Base-by-base conservation (phyloP, 2,329 filamentous ascomycete species). In the Cyphellophora europaea region DNA sequence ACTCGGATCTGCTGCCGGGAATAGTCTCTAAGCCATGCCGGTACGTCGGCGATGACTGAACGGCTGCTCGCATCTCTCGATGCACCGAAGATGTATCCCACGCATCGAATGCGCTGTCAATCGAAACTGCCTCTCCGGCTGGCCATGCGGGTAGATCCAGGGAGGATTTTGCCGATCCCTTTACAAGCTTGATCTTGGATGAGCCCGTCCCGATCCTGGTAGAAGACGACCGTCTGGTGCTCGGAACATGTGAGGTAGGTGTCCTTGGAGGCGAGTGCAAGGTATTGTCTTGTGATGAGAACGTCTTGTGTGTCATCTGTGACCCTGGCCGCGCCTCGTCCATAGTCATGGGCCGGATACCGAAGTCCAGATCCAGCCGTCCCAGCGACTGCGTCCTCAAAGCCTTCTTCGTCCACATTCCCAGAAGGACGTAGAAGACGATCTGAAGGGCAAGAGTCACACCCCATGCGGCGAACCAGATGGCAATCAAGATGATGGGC, bases 1-100 rank as follows among this genome's bases (percentile, higher is more conserved):
- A 49, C 16, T 47, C 43, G 2, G 49, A 38, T 37, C 47, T 38
- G 33, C 47, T 49, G 4, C 49, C 49, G 2, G 49, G 49, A 14
- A 51, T 51, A 15, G 49, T 46, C 29, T 38, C 45, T 21, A 51
- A 27, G 11, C 40, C 47, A 28, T 31, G 36, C 21, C 21, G 21
- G 13, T 41, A 30, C 5, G 43, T 42, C 6, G 49, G 49, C 5
- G 49, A 49, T 5, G 48, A 48, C 18, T 39, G 33, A 23, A 51
- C 39, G 14, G 36, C 44, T n/a, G 36, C 38, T 5, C 49, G 43
- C 42, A 48, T 44, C 27, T 49, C 49, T 5, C 36, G 38, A 32
- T 46, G 41, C 11, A 49, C 42, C 18, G 40, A 37, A 1, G 49
- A 51, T 5, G 49, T 49, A 32, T 51, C 49, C 42, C 48, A 46